Conservation (phyloP, 2,329 filamentous ascomycete species). For the Cladophialophora immunda region DNA sequence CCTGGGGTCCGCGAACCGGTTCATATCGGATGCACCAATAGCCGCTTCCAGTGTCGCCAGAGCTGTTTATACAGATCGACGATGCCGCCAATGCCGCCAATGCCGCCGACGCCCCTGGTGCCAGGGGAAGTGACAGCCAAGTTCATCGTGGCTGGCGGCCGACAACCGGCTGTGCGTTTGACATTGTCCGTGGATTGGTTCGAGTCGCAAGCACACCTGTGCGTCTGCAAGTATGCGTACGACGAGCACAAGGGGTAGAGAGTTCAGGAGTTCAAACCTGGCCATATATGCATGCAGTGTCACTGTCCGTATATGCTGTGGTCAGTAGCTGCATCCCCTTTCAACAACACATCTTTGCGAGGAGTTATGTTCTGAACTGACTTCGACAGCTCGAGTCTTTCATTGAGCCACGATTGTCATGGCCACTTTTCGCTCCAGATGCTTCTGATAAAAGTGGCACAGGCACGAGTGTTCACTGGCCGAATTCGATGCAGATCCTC, state of each 20-base stretch:
- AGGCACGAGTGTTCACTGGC: not conserved
- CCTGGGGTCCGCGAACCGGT: not conserved
- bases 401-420: not conserved
- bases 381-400: not conserved
- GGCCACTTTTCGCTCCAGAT: not conserved
- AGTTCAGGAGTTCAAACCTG: not conserved
- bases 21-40: not conserved
- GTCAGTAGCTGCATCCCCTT: not conserved
- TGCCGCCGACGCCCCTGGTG: too few relatives aligned
- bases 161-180: not conserved
- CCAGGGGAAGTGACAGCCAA: not conserved
- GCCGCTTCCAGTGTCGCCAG: not conserved
- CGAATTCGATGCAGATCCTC: not conserved
- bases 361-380: not conserved
- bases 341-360: not conserved
- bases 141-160: not conserved
- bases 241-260: not conserved
- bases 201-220: not conserved
- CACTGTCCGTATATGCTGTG: not conserved
- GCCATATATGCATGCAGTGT: not conserved
- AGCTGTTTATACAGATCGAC: not conserved
- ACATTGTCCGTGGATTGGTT: not conserved
- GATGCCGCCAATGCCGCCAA: too few relatives aligned
- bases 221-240: not conserved
- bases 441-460: not conserved